phyloP scores from a whole-genome alignment of 164 flowering plant genomes.

The Protea cynaroides region DNA sequence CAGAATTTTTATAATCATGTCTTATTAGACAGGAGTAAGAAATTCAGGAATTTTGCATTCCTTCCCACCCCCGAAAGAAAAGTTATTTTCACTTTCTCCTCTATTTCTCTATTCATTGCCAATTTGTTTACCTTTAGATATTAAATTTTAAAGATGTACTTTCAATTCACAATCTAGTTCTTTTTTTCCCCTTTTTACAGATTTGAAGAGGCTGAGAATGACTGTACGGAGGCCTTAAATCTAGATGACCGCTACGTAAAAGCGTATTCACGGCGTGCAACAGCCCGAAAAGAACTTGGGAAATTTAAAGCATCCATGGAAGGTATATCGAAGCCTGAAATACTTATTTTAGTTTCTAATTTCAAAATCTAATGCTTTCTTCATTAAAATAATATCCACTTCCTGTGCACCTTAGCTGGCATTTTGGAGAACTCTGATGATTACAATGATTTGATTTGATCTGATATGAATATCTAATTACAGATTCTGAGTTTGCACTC shows the following conservation, averaged over 20 bases:
- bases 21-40: not conserved
- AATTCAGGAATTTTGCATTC: not conserved
- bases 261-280: slow-evolving; percentile 94
- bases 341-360: not conserved
- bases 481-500: slow-evolving; percentile 92
- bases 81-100: too few relatives aligned
- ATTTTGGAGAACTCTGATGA: not conserved
- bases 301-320: slow-evolving; percentile 72
- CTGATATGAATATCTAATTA: slow-evolving; percentile 18
- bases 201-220: slow-evolving; percentile 85
- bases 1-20: not conserved
- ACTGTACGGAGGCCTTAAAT: slow-evolving; percentile 91
- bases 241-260: slow-evolving; percentile 93
- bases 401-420: too few relatives aligned
- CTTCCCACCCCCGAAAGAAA: too few relatives aligned
- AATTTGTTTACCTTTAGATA: too few relatives aligned
- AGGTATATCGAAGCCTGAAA: slow-evolving; percentile 35
- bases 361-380: too few relatives aligned
- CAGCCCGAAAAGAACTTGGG: slow-evolving; percentile 92
- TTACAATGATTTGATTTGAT: not conserved
- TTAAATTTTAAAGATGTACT: too few relatives aligned
- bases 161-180: too few relatives aligned
- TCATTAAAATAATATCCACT: too few relatives aligned
- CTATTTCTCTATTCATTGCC: too few relatives aligned
- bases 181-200: slow-evolving; percentile 26